Base-by-base conservation (phyloP, 1,284 basidiomycete species). In the Leucoagaricus sp. region DNA sequence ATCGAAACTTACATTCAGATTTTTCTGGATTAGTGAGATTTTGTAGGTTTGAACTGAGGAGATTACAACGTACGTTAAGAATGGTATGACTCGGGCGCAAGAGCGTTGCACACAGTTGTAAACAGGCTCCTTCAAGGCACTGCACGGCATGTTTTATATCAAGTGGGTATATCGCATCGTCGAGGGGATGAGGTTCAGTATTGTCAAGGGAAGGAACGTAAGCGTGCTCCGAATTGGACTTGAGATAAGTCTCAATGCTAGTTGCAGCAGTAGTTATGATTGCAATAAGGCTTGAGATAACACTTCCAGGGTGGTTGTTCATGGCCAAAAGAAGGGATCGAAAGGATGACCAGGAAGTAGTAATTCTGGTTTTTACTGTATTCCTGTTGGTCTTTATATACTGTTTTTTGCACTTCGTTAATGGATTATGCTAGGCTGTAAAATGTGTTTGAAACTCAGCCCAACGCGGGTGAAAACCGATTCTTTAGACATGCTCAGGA, bases 141-240 rank as follows among this genome's bases (percentile, higher is more conserved):
- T 66, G 65, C 26, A 67, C 57, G 1, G 67, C 64, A 17, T 61
- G 34, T n/a, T 58, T 58, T 42, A 67, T 25, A 17, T 63, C 62
- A 36, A 57, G 57, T n/a, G 48, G 50, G 12, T 44, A 60, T 13
- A 61, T 49, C n/a, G 31, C 17, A 1, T 48, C 55, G 53, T 67
- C 67, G 13, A 67, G 54, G 2, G 66, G 65, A 49, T 67, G 66
- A 17, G 61, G 53, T 17, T 55, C 53, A 10, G 59, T 58, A 31
- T 65, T 64, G 23, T 65, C 61, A 29, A 69, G 60, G 31, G 63
- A 64, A 12, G 67, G 66, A 1, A 69, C 52, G 19, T 41, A 23
- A 5, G 40, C 17, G 29, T 51, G 51, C 6, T 65, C 60, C 8
- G 61, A 55, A 1, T 57, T 48, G 3, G 61, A 51, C 10, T 45